A percentile compares a stretch with the other conserved stretches of the same genome.
These are phyloP conservation scores for Cordyceps cicadae DNA, from an alignment of 2,329 filamentous ascomycete species.

Conservation along the genomic window DNA sequence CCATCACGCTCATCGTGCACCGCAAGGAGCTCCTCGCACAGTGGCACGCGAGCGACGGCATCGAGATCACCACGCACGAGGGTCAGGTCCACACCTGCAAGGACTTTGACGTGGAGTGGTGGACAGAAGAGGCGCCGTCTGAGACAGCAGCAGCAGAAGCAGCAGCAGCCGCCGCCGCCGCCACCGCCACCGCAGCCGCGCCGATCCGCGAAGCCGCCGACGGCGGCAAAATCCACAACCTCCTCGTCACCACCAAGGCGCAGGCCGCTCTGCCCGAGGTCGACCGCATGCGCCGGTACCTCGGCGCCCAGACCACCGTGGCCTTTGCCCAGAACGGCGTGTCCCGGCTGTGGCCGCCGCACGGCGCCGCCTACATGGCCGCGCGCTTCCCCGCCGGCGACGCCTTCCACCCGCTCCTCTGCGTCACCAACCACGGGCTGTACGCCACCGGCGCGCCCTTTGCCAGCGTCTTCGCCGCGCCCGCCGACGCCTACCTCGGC, in stretches of 20 bases:
- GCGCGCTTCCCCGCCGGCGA: constrained; percentile 29
- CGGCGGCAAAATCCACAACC: constrained; percentile 50
- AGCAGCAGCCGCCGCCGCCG: too few species aligned
- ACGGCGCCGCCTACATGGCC: constrained; percentile 34
- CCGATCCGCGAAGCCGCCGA: constrained; percentile 32
- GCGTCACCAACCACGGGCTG: constrained; percentile 52
- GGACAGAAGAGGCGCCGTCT: constrained; percentile 35
- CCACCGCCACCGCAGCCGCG: background rate
- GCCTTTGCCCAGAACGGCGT: constrained; percentile 83
- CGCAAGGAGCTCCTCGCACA: constrained; percentile 39
- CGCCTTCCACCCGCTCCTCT: constrained; percentile 63
- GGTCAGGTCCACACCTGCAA: constrained; percentile 24
- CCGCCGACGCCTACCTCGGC: constrained; percentile 40
- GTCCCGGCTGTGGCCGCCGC: constrained; percentile 54
- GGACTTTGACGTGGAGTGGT: constrained; percentile 45
- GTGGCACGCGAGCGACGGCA: constrained; percentile 37
- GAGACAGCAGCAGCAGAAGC: constrained; percentile 11
- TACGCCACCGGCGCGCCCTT: constrained; percentile 39
- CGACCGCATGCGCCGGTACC: constrained; percentile 51
- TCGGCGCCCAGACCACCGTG: constrained; percentile 60
- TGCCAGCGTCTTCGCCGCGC: constrained; percentile 43
- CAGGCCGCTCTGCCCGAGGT: constrained; percentile 55
- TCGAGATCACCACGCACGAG: constrained; percentile 35
- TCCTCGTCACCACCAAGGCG: constrained; percentile 75
- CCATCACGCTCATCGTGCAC: constrained; percentile 74